Evolutionary conservation across 305 asterid genomes (phyloP).

Genomic region (Solanum hybrid): DNA sequence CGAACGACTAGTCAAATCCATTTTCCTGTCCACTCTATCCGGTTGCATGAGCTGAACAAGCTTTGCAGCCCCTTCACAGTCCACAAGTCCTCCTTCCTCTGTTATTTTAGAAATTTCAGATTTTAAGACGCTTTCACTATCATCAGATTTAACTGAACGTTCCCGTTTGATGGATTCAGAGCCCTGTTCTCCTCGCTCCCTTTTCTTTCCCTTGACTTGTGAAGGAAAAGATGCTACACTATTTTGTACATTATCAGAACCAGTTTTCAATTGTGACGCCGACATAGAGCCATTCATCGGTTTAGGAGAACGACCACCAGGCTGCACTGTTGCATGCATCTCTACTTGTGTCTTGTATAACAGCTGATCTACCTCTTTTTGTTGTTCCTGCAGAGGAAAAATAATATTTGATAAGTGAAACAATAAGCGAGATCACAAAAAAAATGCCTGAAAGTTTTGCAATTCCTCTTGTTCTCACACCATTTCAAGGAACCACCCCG

Average conservation of each 20-base stretch:
- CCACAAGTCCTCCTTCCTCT: constrained; percentile 38
- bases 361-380: constrained; percentile 55
- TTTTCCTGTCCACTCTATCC: constrained; percentile 33
- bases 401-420: neutral
- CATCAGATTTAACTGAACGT: constrained; percentile 33
- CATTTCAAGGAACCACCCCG: neutral
- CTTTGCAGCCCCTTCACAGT: constrained; percentile 43
- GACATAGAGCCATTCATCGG: constrained; percentile 38
- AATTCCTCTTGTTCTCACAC: neutral
- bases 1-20: constrained; percentile 42
- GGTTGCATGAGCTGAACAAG: constrained; percentile 49
- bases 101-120: constrained; percentile 38
- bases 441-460: neutral
- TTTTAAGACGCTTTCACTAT: constrained; percentile 30
- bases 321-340: constrained; percentile 48
- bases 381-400: constrained; percentile 44
- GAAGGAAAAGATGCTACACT: constrained; percentile 30
- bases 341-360: constrained; percentile 40
- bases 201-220: constrained; percentile 50
- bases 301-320: constrained; percentile 66
- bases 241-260: constrained; percentile 42
- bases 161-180: constrained; percentile 38
- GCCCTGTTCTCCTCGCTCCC: constrained; percentile 48
- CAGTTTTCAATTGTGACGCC: constrained; percentile 43
- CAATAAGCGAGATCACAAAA: neutral